A percentile compares a stretch with the other conserved stretches of the same genome.
Conservation (phyloP, 179 eudicot genomes). For the Sideroxylon spinosum region DNA sequence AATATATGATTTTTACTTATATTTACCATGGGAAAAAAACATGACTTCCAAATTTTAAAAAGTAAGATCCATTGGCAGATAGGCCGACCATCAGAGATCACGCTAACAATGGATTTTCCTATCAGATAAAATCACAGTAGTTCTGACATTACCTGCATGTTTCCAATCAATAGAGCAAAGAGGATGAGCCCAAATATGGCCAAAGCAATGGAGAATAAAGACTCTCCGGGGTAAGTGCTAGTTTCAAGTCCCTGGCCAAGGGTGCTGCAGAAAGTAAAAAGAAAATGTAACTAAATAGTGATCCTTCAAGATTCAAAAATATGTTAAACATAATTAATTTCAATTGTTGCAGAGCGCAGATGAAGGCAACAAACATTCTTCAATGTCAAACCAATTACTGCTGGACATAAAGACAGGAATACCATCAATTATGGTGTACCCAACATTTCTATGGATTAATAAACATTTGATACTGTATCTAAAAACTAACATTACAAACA, state of each 20-base stretch:
- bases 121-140: background rate
- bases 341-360: background rate
- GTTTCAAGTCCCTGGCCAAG: conserved; percentile 92
- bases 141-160: conserved; percentile 67
- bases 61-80: too few relatives aligned
- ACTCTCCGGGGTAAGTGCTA: conserved; percentile 84
- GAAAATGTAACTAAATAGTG: background rate
- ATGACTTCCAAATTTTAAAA: too few relatives aligned
- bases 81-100: too few relatives aligned
- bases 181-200: conserved; percentile 87
- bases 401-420: too few relatives aligned
- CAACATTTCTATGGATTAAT: too few relatives aligned
- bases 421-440: too few relatives aligned
- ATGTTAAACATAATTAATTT: too few relatives aligned
- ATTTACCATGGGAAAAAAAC: too few relatives aligned
- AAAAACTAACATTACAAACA: too few relatives aligned
- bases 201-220: conserved; percentile 72
- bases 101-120: background rate
- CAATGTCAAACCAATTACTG: background rate
- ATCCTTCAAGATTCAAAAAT: too few relatives aligned
- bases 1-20: too few relatives aligned
- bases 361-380: background rate
- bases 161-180: conserved; percentile 83
- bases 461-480: too few relatives aligned
- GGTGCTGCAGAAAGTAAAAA: conserved; percentile 44